Evolutionary conservation across 1,284 basidiomycete genomes (phyloP), one percentile per base, ranked within the genome.

Genomic region (Tilletia caries): DNA sequence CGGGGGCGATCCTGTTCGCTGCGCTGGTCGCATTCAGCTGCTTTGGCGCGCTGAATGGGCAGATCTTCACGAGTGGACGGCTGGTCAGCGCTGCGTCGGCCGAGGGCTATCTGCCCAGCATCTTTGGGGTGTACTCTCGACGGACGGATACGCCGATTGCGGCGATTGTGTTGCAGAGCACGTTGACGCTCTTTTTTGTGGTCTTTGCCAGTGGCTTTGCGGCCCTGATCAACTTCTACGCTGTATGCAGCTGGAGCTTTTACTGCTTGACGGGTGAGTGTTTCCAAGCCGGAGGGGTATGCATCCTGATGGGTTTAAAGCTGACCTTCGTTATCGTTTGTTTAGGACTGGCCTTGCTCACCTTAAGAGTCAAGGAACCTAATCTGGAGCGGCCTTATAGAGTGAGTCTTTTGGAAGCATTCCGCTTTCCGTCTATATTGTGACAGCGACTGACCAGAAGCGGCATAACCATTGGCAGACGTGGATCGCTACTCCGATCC

Each of bases 351-450:
- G 94, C 94, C 0, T 85, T 98, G 23, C 87, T 98, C 0, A 90
- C 96, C 64, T 84, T 98, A 54, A 88, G 95, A 41, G 86, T 96
- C 25, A 93, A 94, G 78, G 95, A 98, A 84, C 95, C 95, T 0
- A 88, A 90, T 74, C 86, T 98, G 10, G 90, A 93, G 77, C 87
- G 92, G n/a, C 81, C 81, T 10, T 82, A 81, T 46, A 73, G 67
- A 52, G 70, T 71, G 43, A 65, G n/a, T n/a, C n/a, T n/a, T 54
- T 62, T 1, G 33, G 2, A 64, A 1, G 64, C 66, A 34, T 15
- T 65, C 13, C 23, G 37, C 23, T 60, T 34, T 54, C 6, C 58
- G 37, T 41, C 37, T 15, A 46, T 67, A 60, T 25, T 25, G 25
- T 8, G 18, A 8, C 8, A 44, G 48, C 48, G 20, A 50, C 48